A percentile compares a stretch with the other conserved stretches of the same genome.
Evolutionary conservation across 805 yeast species (phyloP).

Genomic region (Yarrowia keelungensis): DNA sequence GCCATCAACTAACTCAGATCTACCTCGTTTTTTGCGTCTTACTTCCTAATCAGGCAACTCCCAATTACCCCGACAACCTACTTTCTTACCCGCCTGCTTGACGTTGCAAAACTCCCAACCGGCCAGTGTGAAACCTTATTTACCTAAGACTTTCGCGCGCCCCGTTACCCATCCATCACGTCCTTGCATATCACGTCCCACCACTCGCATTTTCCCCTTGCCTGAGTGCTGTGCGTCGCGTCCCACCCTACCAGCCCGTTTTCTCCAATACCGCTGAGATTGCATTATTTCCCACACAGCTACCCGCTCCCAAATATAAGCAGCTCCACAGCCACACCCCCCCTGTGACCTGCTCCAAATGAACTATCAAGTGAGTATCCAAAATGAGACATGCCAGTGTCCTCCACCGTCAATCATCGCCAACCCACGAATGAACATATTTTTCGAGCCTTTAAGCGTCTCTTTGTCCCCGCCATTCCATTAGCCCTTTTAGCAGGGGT

Average conservation of each 20-base stretch:
- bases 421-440: neutral
- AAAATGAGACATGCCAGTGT: neutral
- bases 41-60: slow-evolving; percentile 16
- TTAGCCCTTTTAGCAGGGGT: slow-evolving; percentile 12
- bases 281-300: slow-evolving; percentile 26
- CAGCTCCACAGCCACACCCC: slow-evolving; percentile 18
- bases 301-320: slow-evolving; percentile 14
- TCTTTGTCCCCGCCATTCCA: slow-evolving; percentile 30
- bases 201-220: slow-evolving; percentile 31
- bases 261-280: slow-evolving; percentile 29
- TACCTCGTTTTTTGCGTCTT: slow-evolving; percentile 31
- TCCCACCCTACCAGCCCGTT: slow-evolving; percentile 38
- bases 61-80: slow-evolving; percentile 31
- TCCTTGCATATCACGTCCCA: slow-evolving; percentile 37
- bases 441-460: too few species aligned
- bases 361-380: slow-evolving; percentile 31
- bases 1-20: slow-evolving; percentile 31
- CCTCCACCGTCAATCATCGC: neutral
- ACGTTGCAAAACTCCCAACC: slow-evolving; percentile 33
- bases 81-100: neutral
- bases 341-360: slow-evolving; percentile 10
- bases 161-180: slow-evolving; percentile 17
- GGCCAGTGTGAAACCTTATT: slow-evolving; percentile 15
- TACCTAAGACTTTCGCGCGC: slow-evolving; percentile 26
- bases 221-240: slow-evolving; percentile 39